Conservation (phyloP, 1,139 yeast species). For the Williopsis jadinii region DNA sequence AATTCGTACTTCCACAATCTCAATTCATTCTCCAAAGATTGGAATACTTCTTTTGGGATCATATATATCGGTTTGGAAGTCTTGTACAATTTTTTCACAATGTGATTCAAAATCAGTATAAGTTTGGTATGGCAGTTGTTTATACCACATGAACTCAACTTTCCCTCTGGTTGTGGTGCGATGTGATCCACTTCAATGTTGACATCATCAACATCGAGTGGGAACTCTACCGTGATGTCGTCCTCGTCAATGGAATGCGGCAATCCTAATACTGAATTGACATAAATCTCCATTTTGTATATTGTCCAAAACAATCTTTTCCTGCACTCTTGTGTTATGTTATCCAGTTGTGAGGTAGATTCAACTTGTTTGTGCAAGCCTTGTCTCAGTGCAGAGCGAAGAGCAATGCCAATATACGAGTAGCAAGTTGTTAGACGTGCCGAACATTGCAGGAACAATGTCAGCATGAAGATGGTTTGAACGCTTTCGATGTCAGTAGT, state of each 20-base stretch:
- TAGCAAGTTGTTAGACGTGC: slow-evolving; percentile 85
- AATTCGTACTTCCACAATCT: slow-evolving; percentile 63
- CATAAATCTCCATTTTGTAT: slow-evolving; percentile 83
- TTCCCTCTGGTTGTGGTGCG: slow-evolving; percentile 27
- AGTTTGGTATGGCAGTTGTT: slow-evolving; percentile 78
- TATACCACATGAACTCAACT: slow-evolving; percentile 62
- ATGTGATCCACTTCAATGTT: slow-evolving; percentile 51
- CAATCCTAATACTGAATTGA: slow-evolving; percentile 77
- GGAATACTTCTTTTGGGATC: slow-evolving; percentile 38
- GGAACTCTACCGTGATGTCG: slow-evolving; percentile 82
- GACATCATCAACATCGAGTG: slow-evolving; percentile 74
- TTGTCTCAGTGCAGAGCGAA: slow-evolving; percentile 74
- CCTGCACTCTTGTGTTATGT: slow-evolving; percentile 75
- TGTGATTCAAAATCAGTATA: slow-evolving; percentile 47
- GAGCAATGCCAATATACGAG: slow-evolving; percentile 82
- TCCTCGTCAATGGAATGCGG: slow-evolving; percentile 56
- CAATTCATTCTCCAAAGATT: slow-evolving; percentile 57
- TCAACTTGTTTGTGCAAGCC: slow-evolving; percentile 57
- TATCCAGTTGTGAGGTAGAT: slow-evolving; percentile 34
- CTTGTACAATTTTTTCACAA: slow-evolving; percentile 40
- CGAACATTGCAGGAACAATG: slow-evolving; percentile 78
- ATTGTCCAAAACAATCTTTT: slow-evolving; percentile 85
- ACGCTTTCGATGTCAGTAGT: slow-evolving; percentile 55
- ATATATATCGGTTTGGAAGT: slow-evolving; percentile 26
- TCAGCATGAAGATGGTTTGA: slow-evolving; percentile 64